Evolutionary conservation across 192 early-diverging fungal species (phyloP), one percentile per base, ranked within the genome.

Genomic region (Spizellomyces punctatus): DNA sequence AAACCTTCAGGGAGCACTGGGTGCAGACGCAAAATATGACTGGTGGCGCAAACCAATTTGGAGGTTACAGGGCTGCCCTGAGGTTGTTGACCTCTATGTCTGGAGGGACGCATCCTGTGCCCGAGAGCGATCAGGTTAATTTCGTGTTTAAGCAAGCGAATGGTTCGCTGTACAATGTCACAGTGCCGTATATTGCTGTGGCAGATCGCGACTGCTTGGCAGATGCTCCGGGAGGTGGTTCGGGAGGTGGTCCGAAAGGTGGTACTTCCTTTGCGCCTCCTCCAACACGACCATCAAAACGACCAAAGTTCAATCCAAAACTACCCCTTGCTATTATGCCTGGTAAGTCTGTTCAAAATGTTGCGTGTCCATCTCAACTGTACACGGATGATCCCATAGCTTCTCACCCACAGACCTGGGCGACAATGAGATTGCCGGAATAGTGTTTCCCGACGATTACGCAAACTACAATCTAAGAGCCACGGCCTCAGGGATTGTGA

Each of bases 41-140:
- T 45, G 57, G 57, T 14, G 74, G 67, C 41, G 63, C 63, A 41
- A 66, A 73, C 44, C 48, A 10, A 6, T 69, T 46, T 63, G 68
- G 67, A 19, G 67, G 67, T 52, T 56, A 64, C 59, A 46, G 74
- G 21, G 58, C 48, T 46, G 46, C 73, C 19, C 52, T 63, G 14
- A 8, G 16, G 22, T 4, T 58, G 21, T 63, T 76, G 21, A 27
- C 41, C 7, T 46, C 50, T 46, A 5, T 14, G 41, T 52, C 41
- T 59, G 62, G 67, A 49, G 42, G 10, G 6, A 5, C 46, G 5
- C 45, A 60, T 58, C 67, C 67, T 22, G 43, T 60, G 10, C 67
- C 67, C 16, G 46, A 76, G 52, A 46, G 60, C 16, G 68, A 76
- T 48, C 19, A 5, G 7, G 46, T 76, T 42, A 49, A 43, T 6